phyloP scores from a whole-genome alignment of 371 early-diverging fungal species.

The Mucor circinelloides region DNA sequence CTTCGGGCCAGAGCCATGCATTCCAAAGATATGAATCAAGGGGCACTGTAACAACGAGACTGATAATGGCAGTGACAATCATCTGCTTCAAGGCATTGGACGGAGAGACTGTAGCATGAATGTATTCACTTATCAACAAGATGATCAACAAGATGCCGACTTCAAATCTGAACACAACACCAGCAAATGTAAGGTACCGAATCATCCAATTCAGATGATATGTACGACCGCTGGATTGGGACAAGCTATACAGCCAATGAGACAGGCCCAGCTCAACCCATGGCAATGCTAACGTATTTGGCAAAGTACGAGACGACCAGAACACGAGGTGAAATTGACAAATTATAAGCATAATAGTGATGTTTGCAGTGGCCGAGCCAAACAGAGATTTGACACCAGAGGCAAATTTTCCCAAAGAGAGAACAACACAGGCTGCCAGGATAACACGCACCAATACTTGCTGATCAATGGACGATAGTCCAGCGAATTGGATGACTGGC shows the following conservation, averaged over 20 bases:
- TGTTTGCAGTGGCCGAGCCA: conserved; percentile 55
- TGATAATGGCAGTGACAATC: conserved; percentile 35
- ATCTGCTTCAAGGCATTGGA: conserved; percentile 15
- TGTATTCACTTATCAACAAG: conserved; percentile 41
- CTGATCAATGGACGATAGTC: conserved; percentile 17
- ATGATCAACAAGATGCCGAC: conserved; percentile 58
- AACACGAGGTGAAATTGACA: conserved; percentile 89
- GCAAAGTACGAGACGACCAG: conserved; percentile 86
- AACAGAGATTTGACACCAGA: conserved; percentile 52
- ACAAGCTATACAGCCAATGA: conserved; percentile 40
- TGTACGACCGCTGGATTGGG: conserved; percentile 12
- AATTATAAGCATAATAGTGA: conserved; percentile 63
- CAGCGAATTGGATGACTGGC: conserved; percentile 4
- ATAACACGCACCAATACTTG: conserved; percentile 52
- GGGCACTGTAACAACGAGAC: conserved; percentile 55
- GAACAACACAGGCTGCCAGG: conserved; percentile 54
- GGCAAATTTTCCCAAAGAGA: conserved; percentile 46
- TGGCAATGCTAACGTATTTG: conserved; percentile 85
- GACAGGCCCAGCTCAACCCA: conserved; percentile 52
- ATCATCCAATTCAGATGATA: conserved; percentile 53
- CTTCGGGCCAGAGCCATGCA: conserved; percentile 83
- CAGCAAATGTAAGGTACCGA: conserved; percentile 58
- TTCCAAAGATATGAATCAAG: conserved; percentile 91
- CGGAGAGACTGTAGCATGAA: conserved; percentile 20
- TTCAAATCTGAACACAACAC: conserved; percentile 86